Evolutionary conservation across 2,329 filamentous ascomycete species (phyloP).

Genomic region (Colletotrichum brevisporum): DNA sequence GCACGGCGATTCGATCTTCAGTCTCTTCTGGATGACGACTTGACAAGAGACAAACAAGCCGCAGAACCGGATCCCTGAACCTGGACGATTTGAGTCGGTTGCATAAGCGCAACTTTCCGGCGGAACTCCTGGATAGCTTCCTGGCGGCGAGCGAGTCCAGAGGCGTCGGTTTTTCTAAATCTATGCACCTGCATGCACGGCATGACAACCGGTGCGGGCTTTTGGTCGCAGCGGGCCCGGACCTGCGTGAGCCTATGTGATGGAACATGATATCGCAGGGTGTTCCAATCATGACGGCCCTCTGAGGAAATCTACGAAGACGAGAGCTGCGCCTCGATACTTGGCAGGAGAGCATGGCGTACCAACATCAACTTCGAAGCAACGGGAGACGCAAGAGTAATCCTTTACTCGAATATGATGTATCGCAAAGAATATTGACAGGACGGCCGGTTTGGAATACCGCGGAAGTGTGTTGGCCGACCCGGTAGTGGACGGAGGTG

Average conservation of each 20-base stretch:
- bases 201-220: slow-evolving; percentile 11
- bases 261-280: slow-evolving; percentile 21
- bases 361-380: slow-evolving; percentile 7
- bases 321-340: slow-evolving; percentile 10
- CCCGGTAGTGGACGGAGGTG: slow-evolving; percentile 11
- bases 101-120: slow-evolving; percentile 44
- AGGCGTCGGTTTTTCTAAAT: slow-evolving; percentile 10
- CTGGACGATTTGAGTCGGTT: slow-evolving; percentile 28
- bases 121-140: slow-evolving; percentile 29
- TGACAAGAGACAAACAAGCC: slow-evolving; percentile 2
- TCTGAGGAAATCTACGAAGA: slow-evolving; percentile 14
- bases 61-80: slow-evolving; percentile 4
- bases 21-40: slow-evolving; percentile 8
- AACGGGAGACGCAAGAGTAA: not conserved
- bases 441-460: slow-evolving; percentile 28
- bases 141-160: slow-evolving; percentile 29
- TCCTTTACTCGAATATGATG: slow-evolving; percentile 17
- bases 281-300: slow-evolving; percentile 25
- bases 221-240: slow-evolving; percentile 22
- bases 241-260: slow-evolving; percentile 27
- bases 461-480: slow-evolving; percentile 35
- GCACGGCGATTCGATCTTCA: not conserved
- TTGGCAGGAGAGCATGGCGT: slow-evolving; percentile 23
- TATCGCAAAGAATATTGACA: slow-evolving; percentile 23
- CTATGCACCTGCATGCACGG: slow-evolving; percentile 29